phyloP scores from a whole-genome alignment of 306 rosid genomes.

The Begonia masoniana region DNA sequence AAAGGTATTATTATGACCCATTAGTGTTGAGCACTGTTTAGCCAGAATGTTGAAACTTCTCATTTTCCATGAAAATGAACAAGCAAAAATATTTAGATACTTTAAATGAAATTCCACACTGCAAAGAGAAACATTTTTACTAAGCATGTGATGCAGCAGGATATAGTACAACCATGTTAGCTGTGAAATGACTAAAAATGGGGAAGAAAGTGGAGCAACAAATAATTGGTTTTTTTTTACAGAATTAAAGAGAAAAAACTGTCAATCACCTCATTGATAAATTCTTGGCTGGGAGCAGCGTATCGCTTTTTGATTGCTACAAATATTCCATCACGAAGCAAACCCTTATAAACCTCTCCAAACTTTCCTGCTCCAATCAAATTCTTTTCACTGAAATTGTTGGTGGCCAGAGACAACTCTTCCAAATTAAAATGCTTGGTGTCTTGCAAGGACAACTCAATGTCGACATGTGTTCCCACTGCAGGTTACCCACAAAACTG shows the following conservation, averaged over 20 bases:
- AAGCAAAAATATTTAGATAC: too few relatives aligned
- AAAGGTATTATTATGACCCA: too few relatives aligned
- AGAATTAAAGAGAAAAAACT: neutral
- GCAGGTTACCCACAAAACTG: constrained; percentile 12
- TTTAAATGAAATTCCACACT: too few relatives aligned
- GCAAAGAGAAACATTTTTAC: too few relatives aligned
- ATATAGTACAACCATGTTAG: too few relatives aligned
- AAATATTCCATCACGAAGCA: constrained; percentile 85
- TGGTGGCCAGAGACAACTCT: constrained; percentile 68
- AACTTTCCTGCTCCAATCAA: constrained; percentile 83
- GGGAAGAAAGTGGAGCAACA: too few relatives aligned
- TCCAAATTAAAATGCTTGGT: constrained; percentile 71
- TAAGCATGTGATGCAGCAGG: too few relatives aligned
- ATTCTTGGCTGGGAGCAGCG: constrained; percentile 54
- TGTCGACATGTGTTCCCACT: constrained; percentile 55
- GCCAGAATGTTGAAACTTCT: too few relatives aligned
- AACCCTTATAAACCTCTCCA: constrained; percentile 82
- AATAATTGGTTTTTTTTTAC: too few relatives aligned
- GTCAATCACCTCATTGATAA: constrained; percentile 61
- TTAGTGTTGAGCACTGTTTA: too few relatives aligned
- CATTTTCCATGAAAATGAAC: too few relatives aligned
- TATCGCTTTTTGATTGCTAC: constrained; percentile 79
- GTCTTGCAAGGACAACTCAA: constrained; percentile 50
- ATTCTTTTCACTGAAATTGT: constrained; percentile 53
- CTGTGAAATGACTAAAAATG: too few relatives aligned